phyloP scores from a whole-genome alignment of 1,284 basidiomycete species.

The Cystobasidiaceae sp. region DNA sequence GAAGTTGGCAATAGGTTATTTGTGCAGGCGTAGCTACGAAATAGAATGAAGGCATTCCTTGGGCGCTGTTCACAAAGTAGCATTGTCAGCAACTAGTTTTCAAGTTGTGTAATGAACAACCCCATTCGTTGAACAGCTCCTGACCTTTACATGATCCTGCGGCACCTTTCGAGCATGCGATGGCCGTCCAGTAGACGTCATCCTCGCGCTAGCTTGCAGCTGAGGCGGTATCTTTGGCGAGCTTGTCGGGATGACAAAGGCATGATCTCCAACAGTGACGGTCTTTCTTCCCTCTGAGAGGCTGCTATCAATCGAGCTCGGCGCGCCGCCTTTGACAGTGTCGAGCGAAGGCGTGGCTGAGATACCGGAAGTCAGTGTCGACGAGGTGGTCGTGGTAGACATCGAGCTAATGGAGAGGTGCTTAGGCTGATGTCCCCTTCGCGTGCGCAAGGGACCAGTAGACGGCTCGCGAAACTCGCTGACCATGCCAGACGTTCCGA shows the following conservation, averaged over 20 bases:
- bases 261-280: conserved; percentile 5
- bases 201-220: conserved; percentile 19
- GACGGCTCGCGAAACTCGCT: not conserved
- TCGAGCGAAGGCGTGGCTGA: not conserved
- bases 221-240: conserved; percentile 26
- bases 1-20: conserved; percentile 31
- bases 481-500: not conserved
- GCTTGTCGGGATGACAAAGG: conserved; percentile 6
- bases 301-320: not conserved
- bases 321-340: not conserved
- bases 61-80: conserved; percentile 68
- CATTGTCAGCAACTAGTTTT: conserved; percentile 45
- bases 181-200: conserved; percentile 30
- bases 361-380: not conserved
- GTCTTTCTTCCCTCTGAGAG: not conserved
- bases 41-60: conserved; percentile 91
- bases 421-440: conserved; percentile 11
- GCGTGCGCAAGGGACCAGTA: conserved; percentile 15
- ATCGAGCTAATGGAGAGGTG: conserved; percentile 4
- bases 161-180: conserved; percentile 29
- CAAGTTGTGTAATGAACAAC: conserved; percentile 24
- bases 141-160: conserved; percentile 24
- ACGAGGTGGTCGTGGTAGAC: not conserved
- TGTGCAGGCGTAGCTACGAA: conserved; percentile 79
- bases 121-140: not conserved